A percentile compares a stretch with the other conserved stretches of the same genome.
phyloP scores from a whole-genome alignment of 75 land plant species.

The Pinus tabuliformis region DNA sequence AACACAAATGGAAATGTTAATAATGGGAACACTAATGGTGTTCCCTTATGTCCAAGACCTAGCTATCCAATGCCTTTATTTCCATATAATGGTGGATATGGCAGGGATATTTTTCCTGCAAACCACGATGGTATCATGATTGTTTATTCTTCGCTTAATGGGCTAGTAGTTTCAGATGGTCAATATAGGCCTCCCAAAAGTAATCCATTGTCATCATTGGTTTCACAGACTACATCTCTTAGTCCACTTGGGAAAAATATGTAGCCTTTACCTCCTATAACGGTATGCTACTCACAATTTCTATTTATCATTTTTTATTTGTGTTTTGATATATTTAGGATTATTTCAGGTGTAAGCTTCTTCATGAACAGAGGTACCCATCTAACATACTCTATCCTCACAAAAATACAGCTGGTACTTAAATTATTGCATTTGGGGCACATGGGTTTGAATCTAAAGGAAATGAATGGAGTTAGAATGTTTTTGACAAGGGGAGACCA shows the following conservation, averaged over 20 bases:
- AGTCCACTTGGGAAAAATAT: conserved; percentile 42
- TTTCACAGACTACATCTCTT: conserved; percentile 14
- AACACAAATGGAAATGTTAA: conserved; percentile 23
- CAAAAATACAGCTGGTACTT: no score
- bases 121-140: conserved; percentile 43
- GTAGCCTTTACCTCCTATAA: conserved; percentile 33
- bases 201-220: conserved; percentile 13
- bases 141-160: conserved; percentile 65
- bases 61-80: conserved; percentile 35
- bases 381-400: no score
- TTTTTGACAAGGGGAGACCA: no score
- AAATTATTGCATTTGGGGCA: no score
- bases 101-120: conserved; percentile 42
- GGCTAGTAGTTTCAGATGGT: conserved; percentile 37
- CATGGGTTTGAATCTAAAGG: no score
- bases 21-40: conserved; percentile 40
- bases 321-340: background rate
- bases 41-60: conserved; percentile 26
- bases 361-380: no score
- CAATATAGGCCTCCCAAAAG: conserved; percentile 51
- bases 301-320: background rate
- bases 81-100: conserved; percentile 43
- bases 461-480: no score
- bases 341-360: background rate
- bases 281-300: conserved; percentile 29